Evolutionary conservation across 2,329 filamentous ascomycete genomes (phyloP), one percentile per base, ranked within the genome.

Genomic region (Lojkania enalia): DNA sequence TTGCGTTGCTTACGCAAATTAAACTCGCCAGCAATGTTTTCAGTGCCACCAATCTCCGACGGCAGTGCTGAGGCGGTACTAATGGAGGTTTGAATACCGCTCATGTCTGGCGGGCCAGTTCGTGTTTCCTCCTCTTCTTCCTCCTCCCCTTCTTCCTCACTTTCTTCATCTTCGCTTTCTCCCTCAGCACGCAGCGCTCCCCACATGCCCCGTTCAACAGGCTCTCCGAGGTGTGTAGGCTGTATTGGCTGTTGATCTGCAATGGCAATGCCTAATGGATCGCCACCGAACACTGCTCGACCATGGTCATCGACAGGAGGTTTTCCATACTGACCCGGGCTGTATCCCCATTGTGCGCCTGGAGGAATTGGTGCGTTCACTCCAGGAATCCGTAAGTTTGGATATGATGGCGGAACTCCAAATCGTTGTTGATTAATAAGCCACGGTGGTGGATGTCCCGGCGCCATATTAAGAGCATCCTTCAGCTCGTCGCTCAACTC

Each of bases 371-470:
- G 90, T 1, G 92, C 90, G 68, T 97, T 99, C 35, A 99, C 80
- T 33, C 94, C 94, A 6, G 94, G 88, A 48, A 99, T 90, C 67
- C 94, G 95, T 40, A 97, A 78, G n/a, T 89, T 89, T 16, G 94
- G 91, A 68, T 99, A 99, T 6, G 90, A 95, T 4, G 92, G 91
- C 1, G 94, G 92, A 18, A 91, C 90, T 0, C 94, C 94, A 61
- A 90, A 89, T 57, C 92, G 85, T 71, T 99, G 94, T 71, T 95
- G 90, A 71, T 96, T 96, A 67, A 99, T 92, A 49, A 99, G 80
- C 94, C 94, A 99, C 30, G 94, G 94, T 18, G 94, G 92, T 5
- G 94, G 92, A 19, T 91, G 90, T 39, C 90, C 91, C 12, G 90
- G 88, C 16, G 90, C 88, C 76, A 99, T 97, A 60, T 90, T 94